A percentile compares a stretch with the other conserved stretches of the same genome.
Evolutionary conservation across 2,329 filamentous ascomycete species (phyloP).

Genomic region (Fonsecaea pugnacius): DNA sequence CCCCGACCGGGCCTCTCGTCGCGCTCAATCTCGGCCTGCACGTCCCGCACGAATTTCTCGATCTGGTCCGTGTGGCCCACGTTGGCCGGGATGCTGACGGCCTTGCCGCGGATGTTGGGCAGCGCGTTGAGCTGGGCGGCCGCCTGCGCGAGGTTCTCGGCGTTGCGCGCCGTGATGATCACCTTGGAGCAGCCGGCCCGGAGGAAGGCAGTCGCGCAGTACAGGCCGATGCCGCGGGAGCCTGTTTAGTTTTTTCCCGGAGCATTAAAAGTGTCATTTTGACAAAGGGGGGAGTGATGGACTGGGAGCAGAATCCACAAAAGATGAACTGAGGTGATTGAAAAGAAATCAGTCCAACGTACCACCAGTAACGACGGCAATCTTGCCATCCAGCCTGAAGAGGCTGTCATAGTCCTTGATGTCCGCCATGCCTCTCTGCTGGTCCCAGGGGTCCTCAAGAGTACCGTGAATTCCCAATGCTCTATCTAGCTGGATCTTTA

Average conservation of each 20-base stretch:
- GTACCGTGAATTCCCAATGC: too few relatives aligned
- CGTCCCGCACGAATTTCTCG: slow-evolving; percentile 24
- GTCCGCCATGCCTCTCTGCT: slow-evolving; percentile 16
- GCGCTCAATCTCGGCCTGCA: slow-evolving; percentile 12
- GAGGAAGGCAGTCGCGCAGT: slow-evolving; percentile 27
- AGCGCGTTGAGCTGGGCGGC: slow-evolving; percentile 26
- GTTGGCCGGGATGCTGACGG: slow-evolving; percentile 26
- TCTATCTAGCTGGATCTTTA: too few relatives aligned
- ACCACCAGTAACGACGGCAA: slow-evolving; percentile 33
- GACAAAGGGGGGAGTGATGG: background rate
- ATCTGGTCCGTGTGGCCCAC: slow-evolving; percentile 28
- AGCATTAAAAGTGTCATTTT: too few relatives aligned
- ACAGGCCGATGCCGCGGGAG: slow-evolving; percentile 41
- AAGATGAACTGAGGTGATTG: background rate
- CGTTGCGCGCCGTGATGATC: slow-evolving; percentile 29
- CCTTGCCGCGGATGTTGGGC: slow-evolving; percentile 20
- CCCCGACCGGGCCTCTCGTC: slow-evolving; percentile 8
- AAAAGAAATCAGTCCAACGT: background rate
- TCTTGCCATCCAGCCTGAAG: slow-evolving; percentile 30
- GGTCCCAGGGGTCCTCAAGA: too few relatives aligned
- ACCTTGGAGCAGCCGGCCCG: slow-evolving; percentile 25
- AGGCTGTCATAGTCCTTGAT: slow-evolving; percentile 23
- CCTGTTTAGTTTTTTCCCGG: too few relatives aligned
- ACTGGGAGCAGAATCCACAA: background rate
- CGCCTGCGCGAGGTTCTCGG: slow-evolving; percentile 18